These are phyloP conservation scores for Apiotrichum mycotoxinovorans DNA, from an alignment of 1,284 basidiomycete species.

Conservation along the genomic window DNA sequence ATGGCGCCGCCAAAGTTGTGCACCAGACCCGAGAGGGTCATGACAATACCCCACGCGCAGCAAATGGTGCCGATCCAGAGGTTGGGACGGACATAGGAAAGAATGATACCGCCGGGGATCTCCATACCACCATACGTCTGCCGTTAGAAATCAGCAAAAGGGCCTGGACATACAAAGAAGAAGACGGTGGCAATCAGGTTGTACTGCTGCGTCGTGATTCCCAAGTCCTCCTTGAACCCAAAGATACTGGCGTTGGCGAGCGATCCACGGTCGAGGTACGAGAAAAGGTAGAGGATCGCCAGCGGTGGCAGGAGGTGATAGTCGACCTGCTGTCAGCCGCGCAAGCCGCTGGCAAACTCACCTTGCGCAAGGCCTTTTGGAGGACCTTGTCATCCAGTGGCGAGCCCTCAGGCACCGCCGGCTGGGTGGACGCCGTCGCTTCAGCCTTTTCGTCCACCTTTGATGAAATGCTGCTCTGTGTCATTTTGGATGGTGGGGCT, in stretches of 20 bases:
- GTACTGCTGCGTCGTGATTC: constrained; percentile 15
- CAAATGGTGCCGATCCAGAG: constrained; percentile 3
- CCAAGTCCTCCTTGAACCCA: constrained; percentile 15
- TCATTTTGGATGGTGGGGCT: not conserved
- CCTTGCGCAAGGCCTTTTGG: constrained; percentile 6
- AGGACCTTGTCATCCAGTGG: constrained; percentile 6
- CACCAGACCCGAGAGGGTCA: constrained; percentile 57
- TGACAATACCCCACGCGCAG: constrained; percentile 25
- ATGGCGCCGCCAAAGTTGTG: constrained; percentile 55
- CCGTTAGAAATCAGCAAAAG: not conserved
- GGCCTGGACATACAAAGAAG: constrained; percentile 17
- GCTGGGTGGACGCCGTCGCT: not conserved
- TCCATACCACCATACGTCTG: constrained; percentile 18
- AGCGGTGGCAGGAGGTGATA: constrained; percentile 34
- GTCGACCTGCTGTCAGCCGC: constrained; percentile 23
- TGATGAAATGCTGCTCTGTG: not conserved
- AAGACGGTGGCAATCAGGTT: constrained; percentile 24
- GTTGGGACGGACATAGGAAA: constrained; percentile 18
- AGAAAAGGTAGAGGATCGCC: constrained; percentile 35
- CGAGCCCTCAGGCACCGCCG: not conserved
- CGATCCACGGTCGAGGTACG: constrained; percentile 26
- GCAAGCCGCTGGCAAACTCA: too few relatives aligned
- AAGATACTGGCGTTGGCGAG: constrained; percentile 3
- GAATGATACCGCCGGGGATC: constrained; percentile 18
- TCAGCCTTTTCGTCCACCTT: not conserved